These are phyloP conservation scores for Aspergillus campestris DNA, from an alignment of 495 filamentous ascomycete genomes.

Conservation along the genomic window DNA sequence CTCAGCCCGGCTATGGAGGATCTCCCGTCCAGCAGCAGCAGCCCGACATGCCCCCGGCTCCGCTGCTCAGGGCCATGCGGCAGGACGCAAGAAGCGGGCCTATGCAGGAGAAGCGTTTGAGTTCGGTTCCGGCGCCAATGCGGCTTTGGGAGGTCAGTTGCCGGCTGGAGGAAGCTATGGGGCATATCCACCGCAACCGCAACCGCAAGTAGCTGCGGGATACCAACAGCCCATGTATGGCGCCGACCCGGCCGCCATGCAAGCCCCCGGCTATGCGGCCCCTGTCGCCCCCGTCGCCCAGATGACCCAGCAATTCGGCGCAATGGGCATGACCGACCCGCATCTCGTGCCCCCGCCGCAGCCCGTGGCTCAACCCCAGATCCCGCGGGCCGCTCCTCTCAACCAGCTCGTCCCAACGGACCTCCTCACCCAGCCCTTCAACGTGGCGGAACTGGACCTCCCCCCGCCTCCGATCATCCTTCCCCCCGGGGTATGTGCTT, in stretches of 20 bases:
- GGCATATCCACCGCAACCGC: constrained; percentile 48
- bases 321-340: constrained; percentile 63
- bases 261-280: constrained; percentile 56
- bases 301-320: constrained; percentile 75
- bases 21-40: constrained; percentile 28
- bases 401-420: constrained; percentile 92
- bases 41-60: constrained; percentile 21
- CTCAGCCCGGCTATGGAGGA: constrained; percentile 39
- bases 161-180: constrained; percentile 46
- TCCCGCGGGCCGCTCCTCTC: constrained; percentile 49
- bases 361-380: constrained; percentile 41
- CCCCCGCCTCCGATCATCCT: constrained; percentile 87
- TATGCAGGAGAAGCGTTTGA: constrained; percentile 95
- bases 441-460: constrained; percentile 83
- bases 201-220: constrained; percentile 25
- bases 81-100: constrained; percentile 74
- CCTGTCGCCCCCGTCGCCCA: constrained; percentile 50
- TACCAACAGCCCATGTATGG: constrained; percentile 52
- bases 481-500: constrained; percentile 73
- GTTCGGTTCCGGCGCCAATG: constrained; percentile 84
- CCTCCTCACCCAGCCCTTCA: constrained; percentile 84
- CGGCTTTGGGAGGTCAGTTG: constrained; percentile 52
- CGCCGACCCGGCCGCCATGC: constrained; percentile 33
- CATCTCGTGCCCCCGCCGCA: constrained; percentile 44
- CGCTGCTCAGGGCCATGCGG: constrained; percentile 28